These are phyloP conservation scores for Dovyalis caffra DNA, from an alignment of 345 rosid genomes.

Conservation along the genomic window DNA sequence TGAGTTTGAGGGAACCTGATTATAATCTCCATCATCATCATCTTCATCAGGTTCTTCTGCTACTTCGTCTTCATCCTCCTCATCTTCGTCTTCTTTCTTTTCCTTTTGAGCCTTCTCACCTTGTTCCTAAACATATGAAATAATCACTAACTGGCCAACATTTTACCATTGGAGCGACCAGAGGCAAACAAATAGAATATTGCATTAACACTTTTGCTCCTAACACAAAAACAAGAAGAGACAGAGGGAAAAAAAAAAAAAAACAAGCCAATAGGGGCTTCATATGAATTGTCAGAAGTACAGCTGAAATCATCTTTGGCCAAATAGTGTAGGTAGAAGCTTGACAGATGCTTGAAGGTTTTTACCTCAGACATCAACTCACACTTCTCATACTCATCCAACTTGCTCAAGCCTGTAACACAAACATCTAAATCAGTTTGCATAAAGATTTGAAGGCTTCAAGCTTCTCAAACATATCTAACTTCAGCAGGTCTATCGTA, in stretches of 20 bases:
- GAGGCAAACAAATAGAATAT: neutral
- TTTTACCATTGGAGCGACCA: neutral
- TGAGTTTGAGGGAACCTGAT: conserved; percentile 33
- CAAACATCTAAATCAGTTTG: conserved; percentile 17
- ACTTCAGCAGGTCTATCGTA: neutral
- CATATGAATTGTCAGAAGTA: neutral
- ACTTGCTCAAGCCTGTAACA: conserved; percentile 30
- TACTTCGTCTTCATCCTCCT: conserved; percentile 31
- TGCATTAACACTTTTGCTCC: neutral
- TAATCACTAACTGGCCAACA: neutral
- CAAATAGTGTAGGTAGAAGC: neutral
- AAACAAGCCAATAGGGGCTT: neutral
- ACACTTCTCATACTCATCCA: conserved; percentile 43
- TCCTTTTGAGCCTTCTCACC: conserved; percentile 41
- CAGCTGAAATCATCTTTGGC: neutral
- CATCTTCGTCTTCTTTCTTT: conserved; percentile 36
- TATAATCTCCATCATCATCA: conserved; percentile 51
- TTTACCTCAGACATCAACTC: conserved; percentile 43
- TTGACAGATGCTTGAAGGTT: neutral
- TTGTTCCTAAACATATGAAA: conserved; percentile 25
- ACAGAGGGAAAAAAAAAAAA: neutral
- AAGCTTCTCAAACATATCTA: neutral
- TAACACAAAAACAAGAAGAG: neutral
- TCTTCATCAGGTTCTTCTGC: conserved; percentile 35
- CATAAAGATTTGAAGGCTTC: neutral